These are phyloP conservation scores for Hanseniaspora opuntiae DNA, from an alignment of 805 yeast genomes.

Conservation along the genomic window DNA sequence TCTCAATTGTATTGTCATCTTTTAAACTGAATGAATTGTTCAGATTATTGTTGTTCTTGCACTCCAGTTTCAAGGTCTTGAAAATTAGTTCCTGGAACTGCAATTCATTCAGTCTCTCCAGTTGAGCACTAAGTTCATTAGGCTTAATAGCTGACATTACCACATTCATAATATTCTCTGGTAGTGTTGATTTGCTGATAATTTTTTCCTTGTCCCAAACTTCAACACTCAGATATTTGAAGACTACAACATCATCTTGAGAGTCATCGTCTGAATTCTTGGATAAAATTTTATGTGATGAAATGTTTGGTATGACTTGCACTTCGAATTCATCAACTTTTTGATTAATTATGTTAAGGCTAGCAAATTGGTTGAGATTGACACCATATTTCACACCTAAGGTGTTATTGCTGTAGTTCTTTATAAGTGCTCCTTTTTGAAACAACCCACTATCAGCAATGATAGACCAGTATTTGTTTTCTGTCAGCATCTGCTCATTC, in stretches of 20 bases:
- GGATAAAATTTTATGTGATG: background rate
- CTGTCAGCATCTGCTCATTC: constrained; percentile 42
- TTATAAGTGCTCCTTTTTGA: constrained; percentile 16
- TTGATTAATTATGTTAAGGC: background rate
- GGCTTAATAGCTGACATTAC: background rate
- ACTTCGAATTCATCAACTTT: constrained; percentile 1
- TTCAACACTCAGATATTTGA: constrained; percentile 3
- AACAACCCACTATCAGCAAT: constrained; percentile 16
- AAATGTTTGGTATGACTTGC: background rate
- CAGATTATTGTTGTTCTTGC: background rate
- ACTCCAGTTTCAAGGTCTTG: constrained; percentile 6
- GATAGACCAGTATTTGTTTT: constrained; percentile 46
- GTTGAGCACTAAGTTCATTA: background rate
- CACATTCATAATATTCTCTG: background rate
- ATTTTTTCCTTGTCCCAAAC: background rate
- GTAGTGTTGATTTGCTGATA: background rate
- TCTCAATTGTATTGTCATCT: background rate
- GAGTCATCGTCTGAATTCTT: background rate
- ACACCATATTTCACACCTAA: constrained; percentile 74
- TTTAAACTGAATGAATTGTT: background rate
- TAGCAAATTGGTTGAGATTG: constrained; percentile 6
- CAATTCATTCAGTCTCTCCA: constrained; percentile 4
- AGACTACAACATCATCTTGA: background rate
- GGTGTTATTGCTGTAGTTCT: constrained; percentile 35
- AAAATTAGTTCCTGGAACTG: constrained; percentile 8